Evolutionary conservation across 164 flowering plant species (phyloP), one percentile per base, ranked within the genome.

Genomic region (Litsea cubeba): DNA sequence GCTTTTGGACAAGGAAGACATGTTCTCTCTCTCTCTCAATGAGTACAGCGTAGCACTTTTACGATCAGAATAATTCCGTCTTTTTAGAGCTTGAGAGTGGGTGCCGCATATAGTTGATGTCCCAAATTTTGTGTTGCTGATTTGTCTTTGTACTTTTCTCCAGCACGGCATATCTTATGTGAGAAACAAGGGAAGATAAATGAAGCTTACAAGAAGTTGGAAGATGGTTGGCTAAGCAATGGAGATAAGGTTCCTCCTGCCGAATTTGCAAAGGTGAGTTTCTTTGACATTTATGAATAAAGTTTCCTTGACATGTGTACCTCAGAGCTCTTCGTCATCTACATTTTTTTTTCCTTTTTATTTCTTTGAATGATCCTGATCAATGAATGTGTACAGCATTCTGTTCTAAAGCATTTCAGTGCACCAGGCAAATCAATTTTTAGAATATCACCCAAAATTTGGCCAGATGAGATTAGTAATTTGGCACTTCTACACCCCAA

Each of bases 211-310:
- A 92, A 93, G 86, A 95, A 93, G 82, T 83, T 92, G 67, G 87
- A 92, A 75, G 98, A 95, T 76, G 98, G 99, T 66, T 95, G 98
- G 99, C 89, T 95, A 57, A 77, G 82, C 82, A 90, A 88, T 75
- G 99, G 97, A 30, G 99, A 95, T 73, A 95, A 95, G 82, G 99
- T 95, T 77, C 98, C 99, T 63, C 97, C 98, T 30, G 92, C 99
- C 62, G 99, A 95, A 81, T 95, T 95, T 87, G 97, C 98, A 10
- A 95, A 93, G 96, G 99, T 93, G 78, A 63, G 66, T 24, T 70
- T 68, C 69, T 65, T 30, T 54, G 17, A 40, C 46, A 40, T 40
- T 40, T 40, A 40, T 40, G 46, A 40, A 40, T 40, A 40, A 10
- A 35, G 46, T 40, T 40, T 40, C 46, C 46, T 40, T 40, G 22